phyloP scores from a whole-genome alignment of 257 asterid genomes.

The Solanum piurae region DNA sequence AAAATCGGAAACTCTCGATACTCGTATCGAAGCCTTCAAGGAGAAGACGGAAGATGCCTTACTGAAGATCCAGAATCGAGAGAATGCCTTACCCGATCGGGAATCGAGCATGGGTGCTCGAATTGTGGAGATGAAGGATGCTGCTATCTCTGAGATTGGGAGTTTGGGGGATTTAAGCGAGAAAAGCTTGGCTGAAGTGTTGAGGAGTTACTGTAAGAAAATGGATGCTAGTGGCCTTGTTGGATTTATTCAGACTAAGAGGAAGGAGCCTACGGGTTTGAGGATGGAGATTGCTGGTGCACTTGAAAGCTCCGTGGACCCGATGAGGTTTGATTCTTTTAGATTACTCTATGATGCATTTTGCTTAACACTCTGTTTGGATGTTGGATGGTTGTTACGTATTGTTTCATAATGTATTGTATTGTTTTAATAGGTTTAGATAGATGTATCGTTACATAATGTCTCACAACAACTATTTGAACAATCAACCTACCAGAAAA shows the following conservation, averaged over 20 bases:
- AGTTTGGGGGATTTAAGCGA: neutral
- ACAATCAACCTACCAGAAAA: neutral
- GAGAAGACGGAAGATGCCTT: neutral
- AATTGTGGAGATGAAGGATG: slow-evolving; percentile 1
- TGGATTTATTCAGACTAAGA: neutral
- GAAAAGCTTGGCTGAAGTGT: neutral
- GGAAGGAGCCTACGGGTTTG: slow-evolving; percentile 4
- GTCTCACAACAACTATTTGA: neutral
- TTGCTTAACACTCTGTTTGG: neutral
- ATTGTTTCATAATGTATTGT: neutral
- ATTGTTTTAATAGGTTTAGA: neutral
- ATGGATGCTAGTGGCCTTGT: slow-evolving; percentile 14
- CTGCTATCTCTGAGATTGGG: slow-evolving; percentile 2
- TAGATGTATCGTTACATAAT: neutral
- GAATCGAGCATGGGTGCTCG: neutral
- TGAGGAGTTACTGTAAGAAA: slow-evolving; percentile 7
- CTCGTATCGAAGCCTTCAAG: neutral
- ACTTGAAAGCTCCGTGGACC: neutral
- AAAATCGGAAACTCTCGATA: slow-evolving; percentile 13
- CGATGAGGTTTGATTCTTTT: slow-evolving; percentile 7
- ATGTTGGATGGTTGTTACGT: neutral
- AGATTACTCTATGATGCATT: neutral
- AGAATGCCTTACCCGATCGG: neutral
- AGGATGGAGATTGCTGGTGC: slow-evolving; percentile 9
- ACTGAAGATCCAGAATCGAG: neutral